Percentiles rank a stretch among this genome's conserved stretches.
Evolutionary conservation across 2,329 filamentous ascomycete genomes (phyloP).

Genomic region (Cadophora luteo-olivacea): DNA sequence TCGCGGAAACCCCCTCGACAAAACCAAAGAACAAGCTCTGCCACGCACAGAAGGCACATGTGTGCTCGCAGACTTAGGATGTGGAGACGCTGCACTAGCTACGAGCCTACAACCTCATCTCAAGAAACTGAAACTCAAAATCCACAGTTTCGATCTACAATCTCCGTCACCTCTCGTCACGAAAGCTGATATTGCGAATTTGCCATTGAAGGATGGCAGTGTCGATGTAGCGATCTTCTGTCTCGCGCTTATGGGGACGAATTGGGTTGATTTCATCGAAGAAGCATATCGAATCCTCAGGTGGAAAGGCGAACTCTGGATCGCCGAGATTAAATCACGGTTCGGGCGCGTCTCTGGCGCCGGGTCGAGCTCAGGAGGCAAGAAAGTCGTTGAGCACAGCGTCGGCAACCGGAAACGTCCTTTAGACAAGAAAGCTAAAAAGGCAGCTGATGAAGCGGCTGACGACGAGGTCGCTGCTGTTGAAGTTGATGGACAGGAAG

Average conservation of each 20-base stretch:
- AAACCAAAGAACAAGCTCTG: constrained; percentile 50
- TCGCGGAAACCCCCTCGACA: constrained; percentile 32
- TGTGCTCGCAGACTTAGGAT: constrained; percentile 89
- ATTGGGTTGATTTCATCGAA: constrained; percentile 96
- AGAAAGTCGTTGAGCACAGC: constrained; percentile 67
- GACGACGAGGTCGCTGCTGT: constrained; percentile 67
- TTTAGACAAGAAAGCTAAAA: constrained; percentile 51
- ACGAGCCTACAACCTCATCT: constrained; percentile 68
- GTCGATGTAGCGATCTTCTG: constrained; percentile 94
- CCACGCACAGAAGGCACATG: constrained; percentile 75
- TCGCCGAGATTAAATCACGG: constrained; percentile 94
- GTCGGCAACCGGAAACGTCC: constrained; percentile 67
- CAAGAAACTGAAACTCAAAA: constrained; percentile 72
- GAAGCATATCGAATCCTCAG: constrained; percentile 91
- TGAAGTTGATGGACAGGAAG: constrained; percentile 72
- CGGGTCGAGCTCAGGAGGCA: constrained; percentile 45
- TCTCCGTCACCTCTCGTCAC: constrained; percentile 79
- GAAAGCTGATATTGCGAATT: constrained; percentile 83
- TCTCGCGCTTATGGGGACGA: constrained; percentile 97
- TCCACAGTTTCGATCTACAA: constrained; percentile 89
- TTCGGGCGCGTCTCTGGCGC: constrained; percentile 69
- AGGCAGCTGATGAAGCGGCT: constrained; percentile 52
- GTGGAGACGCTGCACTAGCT: constrained; percentile 87
- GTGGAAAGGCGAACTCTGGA: constrained; percentile 95
- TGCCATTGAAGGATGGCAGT: constrained; percentile 76